Percentiles rank a stretch among this genome's conserved stretches.
Evolutionary conservation across 2,329 filamentous ascomycete genomes (phyloP).

Genomic region (Xylaria sp.): DNA sequence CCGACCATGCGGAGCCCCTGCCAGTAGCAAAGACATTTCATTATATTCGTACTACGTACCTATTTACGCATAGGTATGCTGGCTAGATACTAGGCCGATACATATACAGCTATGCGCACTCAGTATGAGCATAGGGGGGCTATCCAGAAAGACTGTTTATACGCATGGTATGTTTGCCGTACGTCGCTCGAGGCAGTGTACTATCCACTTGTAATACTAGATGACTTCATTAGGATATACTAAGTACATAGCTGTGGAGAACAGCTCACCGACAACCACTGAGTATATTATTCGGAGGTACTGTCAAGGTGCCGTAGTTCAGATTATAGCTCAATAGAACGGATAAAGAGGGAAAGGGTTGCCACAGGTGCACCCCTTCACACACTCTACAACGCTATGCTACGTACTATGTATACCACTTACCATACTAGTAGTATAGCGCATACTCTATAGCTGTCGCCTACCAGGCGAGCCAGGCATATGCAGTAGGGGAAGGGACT

Average conservation of each 20-base stretch:
- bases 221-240: conserved; percentile 7
- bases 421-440: background rate
- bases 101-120: too few species aligned
- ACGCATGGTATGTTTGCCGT: background rate
- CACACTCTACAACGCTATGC: background rate
- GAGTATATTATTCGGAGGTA: background rate
- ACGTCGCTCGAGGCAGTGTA: background rate
- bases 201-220: background rate
- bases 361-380: background rate
- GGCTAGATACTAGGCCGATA: too few species aligned
- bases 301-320: background rate
- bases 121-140: too few species aligned
- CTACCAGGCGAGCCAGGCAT: background rate
- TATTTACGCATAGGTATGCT: background rate
- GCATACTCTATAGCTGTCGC: background rate
- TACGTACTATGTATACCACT: background rate
- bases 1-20: conserved; percentile 40
- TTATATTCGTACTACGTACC: background rate
- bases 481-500: background rate
- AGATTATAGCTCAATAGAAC: conserved; percentile 4
- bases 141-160: background rate
- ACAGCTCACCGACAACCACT: conserved; percentile 11
- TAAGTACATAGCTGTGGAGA: background rate
- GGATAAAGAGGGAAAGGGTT: conserved; percentile 13
- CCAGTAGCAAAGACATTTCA: conserved; percentile 1